Evolutionary conservation across 352 stramenopile species (phyloP), one percentile per base, ranked within the genome.

Genomic region (Phytophthora palmivora): DNA sequence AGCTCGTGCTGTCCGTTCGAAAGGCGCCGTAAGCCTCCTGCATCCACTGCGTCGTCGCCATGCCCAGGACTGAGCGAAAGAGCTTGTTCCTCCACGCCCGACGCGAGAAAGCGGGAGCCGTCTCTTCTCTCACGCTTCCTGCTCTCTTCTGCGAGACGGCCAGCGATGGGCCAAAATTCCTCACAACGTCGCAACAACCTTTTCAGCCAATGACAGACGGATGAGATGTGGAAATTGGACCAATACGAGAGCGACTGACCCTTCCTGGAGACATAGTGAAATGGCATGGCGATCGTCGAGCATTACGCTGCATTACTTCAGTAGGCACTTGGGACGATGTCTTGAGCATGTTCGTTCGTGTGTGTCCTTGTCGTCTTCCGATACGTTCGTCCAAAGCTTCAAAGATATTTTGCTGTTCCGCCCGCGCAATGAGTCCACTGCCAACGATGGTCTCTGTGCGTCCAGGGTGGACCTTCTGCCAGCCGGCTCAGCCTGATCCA

Each of bases 401-500:
- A 60, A 66, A 53, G 58, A 66, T 63, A 39, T 7, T 19, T 10
- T 19, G 15, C 18, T 67, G 55, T 70, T 70, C 47, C 62, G 48
- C 52, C 45, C 24, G 30, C 37, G 24, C 15, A 14, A 16, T 48
- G 41, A 59, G 39, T 65, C 47, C 46, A 54, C 48, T 28, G 24
- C 24, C 24, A 28, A n/a, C 6, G 21, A 18, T 6, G 24, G 9
- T 53, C 34, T 46, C 42, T 44, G n/a, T 30, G 19, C 22, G 18
- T 19, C 3, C 7, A 45, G 58, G 64, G 64, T 72, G 67, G 67
- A 75, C 61, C 62, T 75, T 68, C 67, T 75, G 56, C 48, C 36
- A 44, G 24, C 16, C 36, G 48, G 58, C 57, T 67, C 49, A 50
- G 37, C 24, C 24, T 28, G 24, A 32, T n/a, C 21, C 4, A 14